phyloP scores from a whole-genome alignment of 495 filamentous ascomycete genomes.

The Copromyces sp. region DNA sequence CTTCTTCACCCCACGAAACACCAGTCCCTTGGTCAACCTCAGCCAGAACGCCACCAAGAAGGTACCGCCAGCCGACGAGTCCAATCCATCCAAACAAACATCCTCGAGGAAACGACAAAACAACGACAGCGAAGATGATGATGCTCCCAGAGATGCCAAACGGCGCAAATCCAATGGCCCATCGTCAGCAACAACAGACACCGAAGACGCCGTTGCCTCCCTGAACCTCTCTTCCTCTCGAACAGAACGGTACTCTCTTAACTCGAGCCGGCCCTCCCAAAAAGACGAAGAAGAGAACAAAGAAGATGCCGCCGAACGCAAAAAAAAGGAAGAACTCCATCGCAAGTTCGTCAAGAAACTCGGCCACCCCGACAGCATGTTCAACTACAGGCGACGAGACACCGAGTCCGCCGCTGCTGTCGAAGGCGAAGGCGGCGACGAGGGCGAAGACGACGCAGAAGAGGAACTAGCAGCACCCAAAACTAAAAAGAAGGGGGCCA shows the following conservation, averaged over 20 bases:
- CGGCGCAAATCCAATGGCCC: neutral
- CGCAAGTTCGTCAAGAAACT: conserved; percentile 83
- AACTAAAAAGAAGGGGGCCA: conserved; percentile 54
- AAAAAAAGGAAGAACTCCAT: conserved; percentile 61
- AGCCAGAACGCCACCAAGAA: conserved; percentile 11
- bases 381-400: conserved; percentile 51
- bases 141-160: conserved; percentile 14
- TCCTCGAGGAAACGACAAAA: conserved; percentile 36
- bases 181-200: conserved; percentile 6
- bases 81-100: neutral
- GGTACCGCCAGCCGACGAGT: neutral
- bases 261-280: conserved; percentile 9
- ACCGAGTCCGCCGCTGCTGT: conserved; percentile 39
- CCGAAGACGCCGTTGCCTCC: neutral
- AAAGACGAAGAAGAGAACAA: conserved; percentile 32
- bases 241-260: conserved; percentile 6
- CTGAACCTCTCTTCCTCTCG: neutral
- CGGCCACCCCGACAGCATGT: conserved; percentile 70
- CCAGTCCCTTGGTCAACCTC: conserved; percentile 17
- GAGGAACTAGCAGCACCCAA: conserved; percentile 31
- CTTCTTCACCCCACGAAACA: conserved; percentile 67
- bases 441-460: conserved; percentile 39
- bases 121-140: conserved; percentile 23
- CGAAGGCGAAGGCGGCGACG: conserved; percentile 42
- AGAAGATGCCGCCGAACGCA: conserved; percentile 35